These are phyloP conservation scores for Mallotus nudiflorus DNA, from an alignment of 345 rosid species.

Conservation along the genomic window DNA sequence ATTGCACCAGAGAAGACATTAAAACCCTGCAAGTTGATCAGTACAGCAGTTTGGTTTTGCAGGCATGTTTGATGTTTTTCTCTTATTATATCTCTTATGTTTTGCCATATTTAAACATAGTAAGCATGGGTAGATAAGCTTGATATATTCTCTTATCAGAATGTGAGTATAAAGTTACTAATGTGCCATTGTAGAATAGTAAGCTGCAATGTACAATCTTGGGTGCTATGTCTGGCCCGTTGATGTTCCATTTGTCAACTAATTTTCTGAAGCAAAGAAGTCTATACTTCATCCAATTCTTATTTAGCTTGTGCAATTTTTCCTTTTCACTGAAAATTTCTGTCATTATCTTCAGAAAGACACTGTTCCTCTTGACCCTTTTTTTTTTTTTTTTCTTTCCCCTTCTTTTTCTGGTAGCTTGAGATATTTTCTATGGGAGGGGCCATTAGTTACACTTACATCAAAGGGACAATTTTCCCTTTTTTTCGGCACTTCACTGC, in stretches of 20 bases:
- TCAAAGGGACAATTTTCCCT: background rate
- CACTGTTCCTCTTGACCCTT: too few relatives aligned
- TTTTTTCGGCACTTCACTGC: background rate
- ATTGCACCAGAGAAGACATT: constrained; percentile 47
- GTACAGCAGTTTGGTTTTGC: constrained; percentile 84
- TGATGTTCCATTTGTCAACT: background rate
- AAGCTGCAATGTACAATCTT: background rate
- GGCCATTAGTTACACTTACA: background rate
- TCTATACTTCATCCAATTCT: background rate
- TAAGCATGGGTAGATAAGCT: background rate
- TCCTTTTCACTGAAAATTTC: background rate
- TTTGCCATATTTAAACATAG: background rate
- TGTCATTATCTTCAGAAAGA: background rate
- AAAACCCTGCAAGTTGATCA: constrained; percentile 64
- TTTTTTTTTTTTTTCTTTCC: background rate
- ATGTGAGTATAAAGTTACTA: background rate
- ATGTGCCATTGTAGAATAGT: constrained; percentile 1
- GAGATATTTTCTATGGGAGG: background rate
- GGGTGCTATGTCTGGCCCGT: background rate
- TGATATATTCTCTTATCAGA: background rate
- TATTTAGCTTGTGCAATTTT: background rate
- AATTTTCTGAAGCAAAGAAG: background rate
- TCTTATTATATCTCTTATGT: background rate
- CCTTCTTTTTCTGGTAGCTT: background rate
- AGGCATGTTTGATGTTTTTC: constrained; percentile 44